Conservation (phyloP, 1,139 yeast genomes). For the Saccharomyces hybrid region DNA sequence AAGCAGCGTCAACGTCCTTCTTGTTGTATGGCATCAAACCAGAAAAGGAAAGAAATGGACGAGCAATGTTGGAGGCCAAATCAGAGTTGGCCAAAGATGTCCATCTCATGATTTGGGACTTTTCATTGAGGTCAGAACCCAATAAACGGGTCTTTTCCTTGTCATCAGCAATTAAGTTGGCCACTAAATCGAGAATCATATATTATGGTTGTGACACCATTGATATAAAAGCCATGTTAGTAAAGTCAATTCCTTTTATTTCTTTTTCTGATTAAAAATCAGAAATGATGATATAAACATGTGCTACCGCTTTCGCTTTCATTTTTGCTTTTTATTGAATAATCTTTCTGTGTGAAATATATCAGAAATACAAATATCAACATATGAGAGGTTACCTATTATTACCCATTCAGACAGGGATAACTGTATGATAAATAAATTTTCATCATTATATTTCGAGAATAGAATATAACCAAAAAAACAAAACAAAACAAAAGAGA, state of each 20-base stretch:
- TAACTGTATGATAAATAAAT: conserved; percentile 14
- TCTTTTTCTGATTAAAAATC: not conserved
- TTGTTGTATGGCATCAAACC: conserved; percentile 60
- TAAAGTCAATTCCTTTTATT: not conserved
- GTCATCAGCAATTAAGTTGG: conserved; percentile 21
- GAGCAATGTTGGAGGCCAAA: conserved; percentile 37
- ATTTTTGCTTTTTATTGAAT: not conserved
- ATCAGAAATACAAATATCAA: conserved; percentile 16
- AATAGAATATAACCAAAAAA: conserved; percentile 13
- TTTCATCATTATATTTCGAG: conserved; percentile 13
- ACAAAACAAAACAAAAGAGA: conserved; percentile 8
- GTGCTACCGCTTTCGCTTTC: not conserved
- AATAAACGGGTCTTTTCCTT: conserved; percentile 32
- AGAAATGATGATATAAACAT: no score
- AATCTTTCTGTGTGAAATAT: not conserved
- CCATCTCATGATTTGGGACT: conserved; percentile 66
- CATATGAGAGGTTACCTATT: conserved; percentile 16
- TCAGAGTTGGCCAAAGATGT: conserved; percentile 65
- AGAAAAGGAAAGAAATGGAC: conserved; percentile 30
- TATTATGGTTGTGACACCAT: not conserved
- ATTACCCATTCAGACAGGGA: conserved; percentile 23
- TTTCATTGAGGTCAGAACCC: conserved; percentile 56
- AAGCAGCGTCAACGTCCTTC: conserved; percentile 52
- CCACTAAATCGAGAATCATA: conserved; percentile 10
- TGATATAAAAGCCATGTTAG: not conserved